Evolutionary conservation across 192 early-diverging fungal genomes (phyloP), one percentile per base, ranked within the genome.

Genomic region (Dissophora globulifera): DNA sequence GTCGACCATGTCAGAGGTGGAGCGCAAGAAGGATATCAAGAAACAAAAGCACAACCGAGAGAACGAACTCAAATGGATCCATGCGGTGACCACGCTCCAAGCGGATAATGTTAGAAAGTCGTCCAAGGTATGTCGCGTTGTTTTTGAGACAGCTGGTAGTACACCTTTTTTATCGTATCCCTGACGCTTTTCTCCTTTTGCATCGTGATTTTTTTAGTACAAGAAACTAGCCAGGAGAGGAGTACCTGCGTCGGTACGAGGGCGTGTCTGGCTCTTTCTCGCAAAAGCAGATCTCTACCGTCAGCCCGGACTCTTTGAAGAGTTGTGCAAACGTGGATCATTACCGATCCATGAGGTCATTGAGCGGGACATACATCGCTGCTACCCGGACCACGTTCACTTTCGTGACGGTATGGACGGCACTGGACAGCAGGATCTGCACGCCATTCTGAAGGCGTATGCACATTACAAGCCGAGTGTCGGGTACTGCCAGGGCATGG

Each of bases 401-500:
- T 98, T 98, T 71, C 70, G 82, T 0, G 90, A 91, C 33, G 79
- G 69, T 0, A 82, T 87, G 48, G 88, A 92, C 0, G 88, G 93
- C 0, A 81, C 69, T 35, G 91, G 95, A 2, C 95, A 95, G 79
- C 80, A 79, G 31, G 91, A 94, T 75, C 78, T 98, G 20, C 83
- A 88, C n/a, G 83, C 84, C 5, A 82, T 98, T 6, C 80, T 98
- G 26, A 86, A 88, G 41, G 93, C 93, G 0, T 98, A 96, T 63
- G 93, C 96, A 1, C 88, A 94, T 22, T 92, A 95, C 79, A 94
- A 98, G 62, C 85, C 86, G 3, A 65, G 81, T 25, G 79, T 98
- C 7, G 97, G 95, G 29, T 98, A 98, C 79, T 97, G 95, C 69
- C 97, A 97, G 72, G 97, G 97, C 11, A 97, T 97, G 96, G 94